phyloP scores from a whole-genome alignment of 2,329 filamentous ascomycete species.

The Ophiostoma novo-ulmi region DNA sequence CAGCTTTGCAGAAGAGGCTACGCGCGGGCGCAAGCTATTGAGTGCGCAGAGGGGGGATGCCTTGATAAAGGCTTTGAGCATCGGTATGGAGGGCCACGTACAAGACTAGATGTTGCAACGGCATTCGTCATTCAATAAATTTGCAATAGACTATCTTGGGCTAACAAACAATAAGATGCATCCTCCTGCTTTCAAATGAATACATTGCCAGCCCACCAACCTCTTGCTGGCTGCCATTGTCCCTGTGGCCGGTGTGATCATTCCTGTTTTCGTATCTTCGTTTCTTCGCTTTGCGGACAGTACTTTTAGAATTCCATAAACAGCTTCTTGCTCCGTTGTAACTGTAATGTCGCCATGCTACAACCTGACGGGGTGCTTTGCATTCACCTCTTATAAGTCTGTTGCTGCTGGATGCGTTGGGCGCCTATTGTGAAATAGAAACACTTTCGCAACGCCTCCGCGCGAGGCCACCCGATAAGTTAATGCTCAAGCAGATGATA shows the following conservation, averaged over 20 bases:
- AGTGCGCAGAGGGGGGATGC: constrained; percentile 30
- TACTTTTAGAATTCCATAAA: neutral
- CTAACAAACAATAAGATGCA: neutral
- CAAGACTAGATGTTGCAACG: neutral
- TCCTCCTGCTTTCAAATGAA: neutral
- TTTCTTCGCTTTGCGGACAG: neutral
- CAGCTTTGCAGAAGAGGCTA: constrained; percentile 54
- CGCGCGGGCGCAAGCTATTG: constrained; percentile 31
- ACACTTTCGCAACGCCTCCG: neutral
- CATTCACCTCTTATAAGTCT: neutral
- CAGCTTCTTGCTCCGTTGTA: neutral
- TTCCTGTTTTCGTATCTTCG: neutral
- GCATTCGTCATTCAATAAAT: neutral
- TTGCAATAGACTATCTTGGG: neutral
- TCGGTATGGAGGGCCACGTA: neutral
- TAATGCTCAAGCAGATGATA: neutral
- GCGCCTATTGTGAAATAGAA: neutral
- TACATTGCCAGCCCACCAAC: neutral
- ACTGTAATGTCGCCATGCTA: neutral
- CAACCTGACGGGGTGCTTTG: neutral
- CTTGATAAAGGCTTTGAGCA: constrained; percentile 31
- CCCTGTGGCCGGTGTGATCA: neutral
- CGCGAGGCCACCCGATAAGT: neutral
- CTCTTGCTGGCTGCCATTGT: neutral
- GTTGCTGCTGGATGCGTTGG: neutral